Conservation (phyloP, 495 filamentous ascomycete species). For the Penicillium egyptiacum region DNA sequence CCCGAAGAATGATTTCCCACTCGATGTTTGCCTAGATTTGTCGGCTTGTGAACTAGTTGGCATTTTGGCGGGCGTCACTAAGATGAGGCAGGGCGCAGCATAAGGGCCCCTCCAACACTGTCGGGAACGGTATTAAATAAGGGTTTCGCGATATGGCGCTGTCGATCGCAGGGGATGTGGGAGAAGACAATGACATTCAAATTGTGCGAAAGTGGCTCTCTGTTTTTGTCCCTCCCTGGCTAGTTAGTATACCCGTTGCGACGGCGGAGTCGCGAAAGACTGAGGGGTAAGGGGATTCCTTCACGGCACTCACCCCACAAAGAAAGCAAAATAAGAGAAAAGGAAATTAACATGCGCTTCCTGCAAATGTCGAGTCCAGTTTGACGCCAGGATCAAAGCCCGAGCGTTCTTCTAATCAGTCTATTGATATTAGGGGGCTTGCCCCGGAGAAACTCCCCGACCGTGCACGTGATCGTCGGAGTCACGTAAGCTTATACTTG, state of each 20-base stretch:
- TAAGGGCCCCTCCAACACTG: slow-evolving; percentile 29
- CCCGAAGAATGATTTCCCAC: slow-evolving; percentile 84
- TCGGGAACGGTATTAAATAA: slow-evolving; percentile 9
- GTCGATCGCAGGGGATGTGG: slow-evolving; percentile 22
- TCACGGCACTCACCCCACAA: slow-evolving; percentile 19
- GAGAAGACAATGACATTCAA: slow-evolving; percentile 27
- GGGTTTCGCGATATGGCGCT: slow-evolving; percentile 10
- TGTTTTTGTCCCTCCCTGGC: slow-evolving; percentile 29
- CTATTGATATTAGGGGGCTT: slow-evolving; percentile 28
- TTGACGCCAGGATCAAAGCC: slow-evolving; percentile 35
- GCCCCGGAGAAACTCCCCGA: slow-evolving; percentile 23
- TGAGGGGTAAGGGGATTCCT: slow-evolving; percentile 1
- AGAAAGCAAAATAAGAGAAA: slow-evolving; percentile 11
- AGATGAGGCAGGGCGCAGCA: slow-evolving; percentile 43
- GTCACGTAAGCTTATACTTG: slow-evolving; percentile 14
- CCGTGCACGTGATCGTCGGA: slow-evolving; percentile 21
- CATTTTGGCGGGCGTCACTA: slow-evolving; percentile 48
- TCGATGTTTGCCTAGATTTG: slow-evolving; percentile 80
- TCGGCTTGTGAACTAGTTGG: slow-evolving; percentile 63
- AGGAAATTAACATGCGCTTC: slow-evolving; percentile 17
- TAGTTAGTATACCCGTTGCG: slow-evolving; percentile 30
- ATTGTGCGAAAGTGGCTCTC: slow-evolving; percentile 15
- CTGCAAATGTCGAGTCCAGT: slow-evolving; percentile 24
- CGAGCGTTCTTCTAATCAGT: slow-evolving; percentile 18
- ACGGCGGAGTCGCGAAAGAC: slow-evolving; percentile 9